Conservation (phyloP, 2,329 filamentous ascomycete genomes). For the Sporothrix pseudoabietina region DNA sequence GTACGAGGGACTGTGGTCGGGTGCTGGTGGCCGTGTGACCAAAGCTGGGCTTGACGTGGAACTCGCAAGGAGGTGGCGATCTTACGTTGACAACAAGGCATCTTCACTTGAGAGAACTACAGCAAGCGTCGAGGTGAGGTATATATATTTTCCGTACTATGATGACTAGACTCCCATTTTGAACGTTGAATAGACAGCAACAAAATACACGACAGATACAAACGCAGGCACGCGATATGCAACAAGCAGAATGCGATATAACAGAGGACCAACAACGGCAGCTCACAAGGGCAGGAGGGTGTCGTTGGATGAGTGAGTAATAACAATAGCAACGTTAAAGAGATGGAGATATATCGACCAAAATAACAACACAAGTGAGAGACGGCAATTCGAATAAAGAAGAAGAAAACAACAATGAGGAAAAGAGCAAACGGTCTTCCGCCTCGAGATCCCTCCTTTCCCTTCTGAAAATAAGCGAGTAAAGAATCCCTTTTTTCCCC, state of each 20-base stretch:
- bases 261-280: neutral
- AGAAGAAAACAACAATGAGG: neutral
- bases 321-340: conserved; percentile 2
- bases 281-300: neutral
- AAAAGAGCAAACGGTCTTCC: neutral
- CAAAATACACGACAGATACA: neutral
- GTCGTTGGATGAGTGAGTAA: neutral
- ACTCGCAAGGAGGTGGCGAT: neutral
- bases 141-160: neutral
- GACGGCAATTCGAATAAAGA: neutral
- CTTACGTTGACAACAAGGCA: neutral
- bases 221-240: neutral
- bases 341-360: conserved; percentile 16
- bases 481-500: neutral
- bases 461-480: neutral
- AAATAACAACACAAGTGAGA: neutral
- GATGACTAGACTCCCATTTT: neutral
- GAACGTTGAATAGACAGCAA: neutral
- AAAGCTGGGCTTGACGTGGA: neutral
- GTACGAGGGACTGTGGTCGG: neutral
- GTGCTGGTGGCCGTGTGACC: neutral
- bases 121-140: neutral
- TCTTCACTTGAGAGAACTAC: neutral
- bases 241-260: neutral
- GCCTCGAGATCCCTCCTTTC: neutral